Conservation (phyloP, 495 filamentous ascomycete genomes). For the Penicillium samsonianum region DNA sequence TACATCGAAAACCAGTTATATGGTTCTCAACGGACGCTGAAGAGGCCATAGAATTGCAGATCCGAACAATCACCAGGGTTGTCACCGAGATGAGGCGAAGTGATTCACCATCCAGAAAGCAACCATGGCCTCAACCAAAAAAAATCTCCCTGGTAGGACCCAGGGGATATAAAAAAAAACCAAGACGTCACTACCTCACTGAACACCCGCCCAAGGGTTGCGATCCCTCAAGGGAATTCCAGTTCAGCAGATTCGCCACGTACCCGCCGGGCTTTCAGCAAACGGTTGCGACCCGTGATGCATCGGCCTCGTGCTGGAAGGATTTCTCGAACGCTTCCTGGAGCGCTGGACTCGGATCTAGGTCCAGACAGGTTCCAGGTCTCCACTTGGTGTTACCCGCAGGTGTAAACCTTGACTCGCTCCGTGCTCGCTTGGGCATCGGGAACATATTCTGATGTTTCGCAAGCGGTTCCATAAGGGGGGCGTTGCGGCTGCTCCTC, state of each 20-base stretch:
- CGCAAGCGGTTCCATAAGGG: not conserved
- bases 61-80: not conserved
- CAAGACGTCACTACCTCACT: not conserved
- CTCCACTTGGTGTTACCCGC: not conserved
- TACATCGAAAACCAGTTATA: slow-evolving; percentile 5
- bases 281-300: not conserved
- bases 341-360: not conserved
- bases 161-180: not conserved
- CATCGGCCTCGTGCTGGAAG: not conserved
- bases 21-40: slow-evolving; percentile 14
- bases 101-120: not conserved
- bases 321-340: not conserved
- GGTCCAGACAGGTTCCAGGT: not conserved
- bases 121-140: not conserved
- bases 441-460: not conserved
- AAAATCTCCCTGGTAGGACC: not conserved
- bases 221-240: not conserved
- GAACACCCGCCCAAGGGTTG: not conserved
- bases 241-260: not conserved
- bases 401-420: not conserved
- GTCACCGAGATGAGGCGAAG: not conserved
- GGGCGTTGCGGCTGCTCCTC: not conserved
- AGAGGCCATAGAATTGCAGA: slow-evolving; percentile 8
- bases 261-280: not conserved
- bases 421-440: not conserved